Base-by-base conservation (phyloP, 148 eudicot species). In the Vaccinium macrocarpon region DNA sequence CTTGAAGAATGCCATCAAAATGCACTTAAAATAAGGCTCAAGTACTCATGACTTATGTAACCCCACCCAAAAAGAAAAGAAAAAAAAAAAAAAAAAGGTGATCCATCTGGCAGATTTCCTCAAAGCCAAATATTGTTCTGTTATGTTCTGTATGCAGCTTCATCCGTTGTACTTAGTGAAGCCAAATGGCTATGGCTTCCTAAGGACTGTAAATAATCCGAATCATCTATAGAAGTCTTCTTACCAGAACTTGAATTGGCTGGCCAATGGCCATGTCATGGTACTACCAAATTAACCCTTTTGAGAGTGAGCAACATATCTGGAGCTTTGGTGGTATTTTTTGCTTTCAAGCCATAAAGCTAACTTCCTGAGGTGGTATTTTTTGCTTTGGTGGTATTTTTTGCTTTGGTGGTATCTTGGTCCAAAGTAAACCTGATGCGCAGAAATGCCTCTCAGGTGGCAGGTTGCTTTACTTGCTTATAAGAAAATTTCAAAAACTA, bases 251-350 rank as follows among this genome's bases (percentile, higher is more conserved):
- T 29, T 29, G 38, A 13, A 4, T 68, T 16, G 8, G 18, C 73
- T 68, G n/a, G 73, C 73, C 73, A 68, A 42, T 68, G n/a, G 73
- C 73, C 73, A 68, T 68, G 73, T 29, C 73, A 68, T 16, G 2
- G 73, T n/a, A 27, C 35, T 68, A 27, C 73, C 14, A 18, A 29
- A 72, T 35, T 46, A 16, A 15, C 7, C 0, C 50, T 15, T 15
- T 57, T 4, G 3, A 16, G 6, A 16, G 62, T 21, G 16, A 38
- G 19, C 59, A 53, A 53, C 16, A 53, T 53, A 11, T 53, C 66
- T 7, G 5, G 23, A 18, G 8, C 66, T 59, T 59, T 3, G 8
- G 66, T 59, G 35, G 35, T 23, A n/a, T 21, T 6, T n/a, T 53
- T 53, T 11, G 7, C 64, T 8, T 42, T 55, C 59, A 55, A 55